These are phyloP conservation scores for Saturnispora silvae DNA, from an alignment of 805 yeast species.

Conservation along the genomic window DNA sequence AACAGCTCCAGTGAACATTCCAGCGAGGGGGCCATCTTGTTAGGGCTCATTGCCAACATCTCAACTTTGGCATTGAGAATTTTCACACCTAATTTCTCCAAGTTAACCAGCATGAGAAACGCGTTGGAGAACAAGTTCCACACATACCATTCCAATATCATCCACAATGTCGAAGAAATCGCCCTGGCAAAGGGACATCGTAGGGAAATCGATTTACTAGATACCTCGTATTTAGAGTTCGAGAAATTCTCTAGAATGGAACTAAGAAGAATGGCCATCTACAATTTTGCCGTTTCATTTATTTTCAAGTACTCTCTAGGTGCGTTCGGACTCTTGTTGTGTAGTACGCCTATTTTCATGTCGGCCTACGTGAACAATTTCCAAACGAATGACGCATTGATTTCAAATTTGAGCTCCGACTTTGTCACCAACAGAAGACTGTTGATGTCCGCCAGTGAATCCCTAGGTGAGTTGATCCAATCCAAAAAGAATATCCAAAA, in stretches of 20 bases:
- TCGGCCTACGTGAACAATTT: conserved; percentile 27
- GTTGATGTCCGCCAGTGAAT: conserved; percentile 73
- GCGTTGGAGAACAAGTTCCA: conserved; percentile 78
- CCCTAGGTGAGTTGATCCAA: conserved; percentile 77
- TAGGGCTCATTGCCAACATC: conserved; percentile 71
- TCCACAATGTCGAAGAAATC: conserved; percentile 73
- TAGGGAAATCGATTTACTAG: conserved; percentile 67
- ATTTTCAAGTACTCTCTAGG: conserved; percentile 92
- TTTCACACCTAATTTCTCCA: conserved; percentile 86
- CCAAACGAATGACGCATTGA: conserved; percentile 32
- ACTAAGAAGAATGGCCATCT: conserved; percentile 59
- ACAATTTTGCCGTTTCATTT: conserved; percentile 79
- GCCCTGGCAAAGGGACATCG: conserved; percentile 76
- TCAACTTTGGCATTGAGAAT: conserved; percentile 65
- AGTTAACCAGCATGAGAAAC: conserved; percentile 63
- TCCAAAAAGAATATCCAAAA: conserved; percentile 78
- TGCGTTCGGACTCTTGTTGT: conserved; percentile 80
- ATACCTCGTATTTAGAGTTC: conserved; percentile 69
- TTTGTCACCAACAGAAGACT: conserved; percentile 84
- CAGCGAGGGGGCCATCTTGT: conserved; percentile 67
- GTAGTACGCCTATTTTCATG: conserved; percentile 77
- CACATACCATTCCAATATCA: conserved; percentile 70
- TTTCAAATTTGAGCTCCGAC: conserved; percentile 49
- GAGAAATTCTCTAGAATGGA: conserved; percentile 70
- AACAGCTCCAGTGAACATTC: conserved; percentile 54